phyloP scores from a whole-genome alignment of 768 basidiomycete genomes.

The Tricholoma hemisulphureum region DNA sequence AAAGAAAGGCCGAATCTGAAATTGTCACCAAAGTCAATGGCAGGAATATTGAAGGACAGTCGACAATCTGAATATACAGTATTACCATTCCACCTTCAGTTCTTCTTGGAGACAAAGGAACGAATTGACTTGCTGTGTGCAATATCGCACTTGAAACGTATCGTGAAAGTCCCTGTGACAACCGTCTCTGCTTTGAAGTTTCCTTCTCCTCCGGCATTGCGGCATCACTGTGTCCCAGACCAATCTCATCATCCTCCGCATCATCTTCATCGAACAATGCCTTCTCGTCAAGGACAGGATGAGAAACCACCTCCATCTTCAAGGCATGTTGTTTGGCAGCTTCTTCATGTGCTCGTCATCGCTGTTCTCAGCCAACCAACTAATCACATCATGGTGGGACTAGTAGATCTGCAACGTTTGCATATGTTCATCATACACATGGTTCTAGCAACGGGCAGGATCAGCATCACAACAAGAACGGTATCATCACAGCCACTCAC shows the following conservation, averaged over 20 bases:
- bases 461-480: not conserved
- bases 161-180: no score
- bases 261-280: constrained; percentile 90
- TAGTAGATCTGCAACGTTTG: constrained; percentile 95
- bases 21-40: no score
- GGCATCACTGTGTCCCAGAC: constrained; percentile 20
- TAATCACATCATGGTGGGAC: constrained; percentile 92
- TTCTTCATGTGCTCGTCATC: constrained; percentile 96
- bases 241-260: constrained; percentile 78
- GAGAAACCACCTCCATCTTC: constrained; percentile 89
- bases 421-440: constrained; percentile 93
- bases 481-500: constrained; percentile 45
- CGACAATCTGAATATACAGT: no score
- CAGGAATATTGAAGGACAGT: no score
- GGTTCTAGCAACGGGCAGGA: constrained; percentile 56
- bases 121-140: no score
- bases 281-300: constrained; percentile 82
- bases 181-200: constrained; percentile 72
- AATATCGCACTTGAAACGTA: no score
- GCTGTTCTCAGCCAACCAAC: constrained; percentile 91
- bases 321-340: constrained; percentile 84
- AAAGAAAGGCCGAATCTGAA: no score
- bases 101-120: no score
- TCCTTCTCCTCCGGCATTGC: constrained; percentile 43
- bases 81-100: no score